These are phyloP conservation scores for Phytophthora idaei DNA, from an alignment of 352 stramenopile genomes.

Conservation along the genomic window DNA sequence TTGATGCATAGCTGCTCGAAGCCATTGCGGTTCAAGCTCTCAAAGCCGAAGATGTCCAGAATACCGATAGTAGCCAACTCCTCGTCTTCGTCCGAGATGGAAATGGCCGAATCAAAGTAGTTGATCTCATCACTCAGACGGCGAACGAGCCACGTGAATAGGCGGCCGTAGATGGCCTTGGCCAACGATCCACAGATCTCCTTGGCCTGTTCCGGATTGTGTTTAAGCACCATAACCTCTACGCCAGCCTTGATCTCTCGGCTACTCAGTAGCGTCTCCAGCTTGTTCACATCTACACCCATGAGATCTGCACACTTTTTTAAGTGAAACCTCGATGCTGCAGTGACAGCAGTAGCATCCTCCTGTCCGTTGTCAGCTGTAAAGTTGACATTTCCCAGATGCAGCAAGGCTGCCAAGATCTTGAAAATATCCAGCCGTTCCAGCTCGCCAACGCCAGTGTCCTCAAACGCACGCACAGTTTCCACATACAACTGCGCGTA, in stretches of 20 bases:
- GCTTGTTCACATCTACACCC: constrained; percentile 74
- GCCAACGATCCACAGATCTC: constrained; percentile 94
- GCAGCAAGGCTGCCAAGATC: constrained; percentile 91
- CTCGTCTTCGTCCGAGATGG: constrained; percentile 51
- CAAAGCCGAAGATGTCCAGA: constrained; percentile 91
- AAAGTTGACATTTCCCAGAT: constrained; percentile 96
- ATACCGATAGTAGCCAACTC: constrained; percentile 81
- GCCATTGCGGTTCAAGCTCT: constrained; percentile 81
- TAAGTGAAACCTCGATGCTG: constrained; percentile 52
- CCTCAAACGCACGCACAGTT: constrained; percentile 77
- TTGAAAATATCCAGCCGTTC: constrained; percentile 68
- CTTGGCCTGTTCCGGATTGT: constrained; percentile 71
- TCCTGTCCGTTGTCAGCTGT: constrained; percentile 45
- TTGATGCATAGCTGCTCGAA: constrained; percentile 91
- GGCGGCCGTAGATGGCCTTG: constrained; percentile 95
- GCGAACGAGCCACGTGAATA: constrained; percentile 96
- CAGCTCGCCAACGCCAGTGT: constrained; percentile 62
- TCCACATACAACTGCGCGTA: constrained; percentile 66
- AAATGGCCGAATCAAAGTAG: constrained; percentile 52
- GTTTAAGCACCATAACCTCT: constrained; percentile 86
- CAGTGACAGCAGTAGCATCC: constrained; percentile 46
- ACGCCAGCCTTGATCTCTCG: constrained; percentile 92
- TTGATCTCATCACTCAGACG: constrained; percentile 86
- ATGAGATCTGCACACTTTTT: constrained; percentile 89
- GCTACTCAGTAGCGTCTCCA: constrained; percentile 91